Conservation (phyloP, 2,329 filamentous ascomycete genomes). For the Sarocladium kiliense region DNA sequence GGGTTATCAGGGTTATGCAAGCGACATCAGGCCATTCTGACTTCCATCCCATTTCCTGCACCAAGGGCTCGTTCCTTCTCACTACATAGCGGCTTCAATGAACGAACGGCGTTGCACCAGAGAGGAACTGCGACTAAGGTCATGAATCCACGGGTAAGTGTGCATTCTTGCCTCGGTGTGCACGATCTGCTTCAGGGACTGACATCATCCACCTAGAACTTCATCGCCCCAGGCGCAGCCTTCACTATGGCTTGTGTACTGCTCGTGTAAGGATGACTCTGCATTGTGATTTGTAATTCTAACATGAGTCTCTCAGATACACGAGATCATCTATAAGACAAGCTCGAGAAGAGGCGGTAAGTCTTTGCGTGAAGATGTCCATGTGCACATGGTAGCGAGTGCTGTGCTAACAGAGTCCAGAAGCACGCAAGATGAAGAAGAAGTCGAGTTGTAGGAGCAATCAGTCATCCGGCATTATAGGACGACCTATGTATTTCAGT, state of each 20-base stretch:
- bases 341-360: slow-evolving; percentile 29
- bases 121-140: background rate
- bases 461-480: too few species aligned
- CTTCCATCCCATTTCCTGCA: background rate
- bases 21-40: slow-evolving; percentile 7
- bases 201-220: too few species aligned
- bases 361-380: too few species aligned
- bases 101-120: too few species aligned
- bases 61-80: background rate
- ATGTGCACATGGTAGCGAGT: too few species aligned
- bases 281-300: too few species aligned
- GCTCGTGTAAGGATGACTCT: slow-evolving; percentile 35
- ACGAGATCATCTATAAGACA: slow-evolving; percentile 36
- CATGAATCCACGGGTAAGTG: slow-evolving; percentile 6
- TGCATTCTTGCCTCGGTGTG: slow-evolving; percentile 11
- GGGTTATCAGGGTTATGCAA: background rate
- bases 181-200: too few species aligned
- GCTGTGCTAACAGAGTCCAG: too few species aligned
- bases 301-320: too few species aligned
- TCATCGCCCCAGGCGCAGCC: slow-evolving; percentile 46
- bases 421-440: background rate
- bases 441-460: too few species aligned
- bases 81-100: background rate
- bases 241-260: slow-evolving; percentile 49
- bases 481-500: too few species aligned